Percentiles rank a stretch among this genome's conserved stretches.
These are phyloP conservation scores for Boletus pseudo-olivaceus DNA, from an alignment of 768 basidiomycete species.

Conservation along the genomic window DNA sequence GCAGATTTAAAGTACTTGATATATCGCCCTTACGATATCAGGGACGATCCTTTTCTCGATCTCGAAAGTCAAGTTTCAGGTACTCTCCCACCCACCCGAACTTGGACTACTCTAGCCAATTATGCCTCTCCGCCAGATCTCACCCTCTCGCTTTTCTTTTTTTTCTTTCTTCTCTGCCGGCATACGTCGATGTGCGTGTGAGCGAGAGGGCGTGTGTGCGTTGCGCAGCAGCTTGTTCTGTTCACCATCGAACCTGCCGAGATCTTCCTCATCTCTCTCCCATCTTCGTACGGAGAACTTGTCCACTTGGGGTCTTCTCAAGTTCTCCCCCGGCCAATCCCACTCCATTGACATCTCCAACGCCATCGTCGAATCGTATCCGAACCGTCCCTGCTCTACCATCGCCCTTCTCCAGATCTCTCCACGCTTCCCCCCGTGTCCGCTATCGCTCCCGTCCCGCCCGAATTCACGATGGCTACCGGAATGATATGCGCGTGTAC, in stretches of 20 bases:
- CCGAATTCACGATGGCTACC: conserved; percentile 33
- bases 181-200: conserved; percentile 20
- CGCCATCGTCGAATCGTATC: conserved; percentile 32
- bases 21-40: conserved; percentile 34
- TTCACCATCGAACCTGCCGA: conserved; percentile 14
- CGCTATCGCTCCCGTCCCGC: conserved; percentile 29
- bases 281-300: conserved; percentile 28
- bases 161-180: conserved; percentile 20
- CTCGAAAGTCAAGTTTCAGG: conserved; percentile 35
- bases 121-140: conserved; percentile 23
- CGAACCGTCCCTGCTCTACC: conserved; percentile 18
- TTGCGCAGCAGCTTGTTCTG: conserved; percentile 16
- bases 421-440: conserved; percentile 18
- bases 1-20: conserved; percentile 33
- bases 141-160: conserved; percentile 10
- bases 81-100: conserved; percentile 31
- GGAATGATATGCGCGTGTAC: conserved; percentile 33
- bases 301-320: conserved; percentile 21
- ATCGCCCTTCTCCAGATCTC: conserved; percentile 29
- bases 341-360: conserved; percentile 30
- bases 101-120: conserved; percentile 25
- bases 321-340: conserved; percentile 28
- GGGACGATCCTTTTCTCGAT: conserved; percentile 37
- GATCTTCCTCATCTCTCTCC: conserved; percentile 17
- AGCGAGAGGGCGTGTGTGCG: conserved; percentile 8